Base-by-base conservation (phyloP, 139 green algal species). In the Auxenochlorella pyrenoidosa region DNA sequence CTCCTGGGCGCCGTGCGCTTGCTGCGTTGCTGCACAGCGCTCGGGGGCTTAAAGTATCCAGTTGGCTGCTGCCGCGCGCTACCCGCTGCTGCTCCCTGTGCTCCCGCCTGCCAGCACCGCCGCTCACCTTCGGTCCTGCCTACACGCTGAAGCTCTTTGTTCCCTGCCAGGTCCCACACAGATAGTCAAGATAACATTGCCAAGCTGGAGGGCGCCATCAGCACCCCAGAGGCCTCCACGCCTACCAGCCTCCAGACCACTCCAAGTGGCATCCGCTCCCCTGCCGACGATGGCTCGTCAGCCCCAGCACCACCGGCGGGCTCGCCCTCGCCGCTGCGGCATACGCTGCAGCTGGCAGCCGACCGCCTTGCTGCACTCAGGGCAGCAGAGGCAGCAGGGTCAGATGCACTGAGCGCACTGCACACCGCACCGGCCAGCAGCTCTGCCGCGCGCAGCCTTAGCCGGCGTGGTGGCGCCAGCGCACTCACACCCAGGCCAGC, bases 321-420 rank as follows among this genome's bases (percentile, higher is more conserved):
- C 28, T 85, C 80, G 63, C 80, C 60, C 40, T 85, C 80, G 6
- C 80, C 80, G 80, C 80, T 43, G 63, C 60, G 80, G 34, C 60
- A 76, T 10, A 85, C 80, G 22, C 63, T 85, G 80, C 80, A 85
- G 80, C 80, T 85, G 80, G 80, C 80, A 24, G 80, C 80, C 19
- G 40, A 59, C 40, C 41, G 80, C 18, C 60, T 85, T 60, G 63
- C 40, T 8, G 63, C 63, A 13, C 80, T 85, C 59, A 76, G 80
- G 26, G 43, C 28, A 13, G 36, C 32, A 47, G 59, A 44, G 36
- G 80, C 5, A 0, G 18, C 40, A 26, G 51, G 32, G 0, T 15
- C 51, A 22, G 72, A 24, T 73, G 30, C 40, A 19, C 73, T 1
- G 40, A 26, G 38, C 16, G 22, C 73, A 3, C 34, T 54, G 8